phyloP scores from a whole-genome alignment of 179 eudicot genomes.

The Carnegiea gigantea region DNA sequence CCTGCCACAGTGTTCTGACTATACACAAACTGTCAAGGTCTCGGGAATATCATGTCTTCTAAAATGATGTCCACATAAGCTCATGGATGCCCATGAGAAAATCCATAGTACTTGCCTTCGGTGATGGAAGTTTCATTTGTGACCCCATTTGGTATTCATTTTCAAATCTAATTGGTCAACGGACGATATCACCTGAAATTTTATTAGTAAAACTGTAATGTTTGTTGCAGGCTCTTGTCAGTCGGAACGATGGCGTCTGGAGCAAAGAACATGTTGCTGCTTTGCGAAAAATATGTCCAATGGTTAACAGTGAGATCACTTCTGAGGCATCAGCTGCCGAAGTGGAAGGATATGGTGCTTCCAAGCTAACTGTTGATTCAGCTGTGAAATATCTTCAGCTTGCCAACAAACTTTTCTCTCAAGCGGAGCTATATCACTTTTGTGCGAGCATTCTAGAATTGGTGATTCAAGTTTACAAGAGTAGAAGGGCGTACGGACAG shows the following conservation, averaged over 20 bases:
- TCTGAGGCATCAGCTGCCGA: slow-evolving; percentile 97
- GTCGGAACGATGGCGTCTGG: slow-evolving; percentile 98
- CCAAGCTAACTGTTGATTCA: slow-evolving; percentile 95
- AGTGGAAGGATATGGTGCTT: slow-evolving; percentile 99
- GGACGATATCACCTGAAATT: background rate
- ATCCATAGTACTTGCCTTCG: background rate
- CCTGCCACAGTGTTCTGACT: background rate
- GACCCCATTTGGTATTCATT: background rate
- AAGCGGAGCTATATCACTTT: slow-evolving; percentile 92
- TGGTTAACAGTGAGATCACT: slow-evolving; percentile 83
- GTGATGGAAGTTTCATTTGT: slow-evolving; percentile 4
- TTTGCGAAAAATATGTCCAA: slow-evolving; percentile 89
- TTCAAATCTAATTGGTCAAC: background rate
- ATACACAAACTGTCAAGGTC: background rate
- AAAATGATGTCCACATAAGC: background rate
- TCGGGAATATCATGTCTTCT: background rate
- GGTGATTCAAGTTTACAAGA: slow-evolving; percentile 93
- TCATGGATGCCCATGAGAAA: no score
- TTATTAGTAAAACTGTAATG: background rate
- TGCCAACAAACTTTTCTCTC: slow-evolving; percentile 97
- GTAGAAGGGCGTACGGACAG: slow-evolving; percentile 94
- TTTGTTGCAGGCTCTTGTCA: slow-evolving; percentile 76
- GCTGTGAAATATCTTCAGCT: slow-evolving; percentile 97
- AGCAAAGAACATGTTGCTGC: slow-evolving; percentile 80
- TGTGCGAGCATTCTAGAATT: slow-evolving; percentile 96